A percentile compares a stretch with the other conserved stretches of the same genome.
phyloP scores from a whole-genome alignment of 805 yeast species.

The Ogataea allantospora region DNA sequence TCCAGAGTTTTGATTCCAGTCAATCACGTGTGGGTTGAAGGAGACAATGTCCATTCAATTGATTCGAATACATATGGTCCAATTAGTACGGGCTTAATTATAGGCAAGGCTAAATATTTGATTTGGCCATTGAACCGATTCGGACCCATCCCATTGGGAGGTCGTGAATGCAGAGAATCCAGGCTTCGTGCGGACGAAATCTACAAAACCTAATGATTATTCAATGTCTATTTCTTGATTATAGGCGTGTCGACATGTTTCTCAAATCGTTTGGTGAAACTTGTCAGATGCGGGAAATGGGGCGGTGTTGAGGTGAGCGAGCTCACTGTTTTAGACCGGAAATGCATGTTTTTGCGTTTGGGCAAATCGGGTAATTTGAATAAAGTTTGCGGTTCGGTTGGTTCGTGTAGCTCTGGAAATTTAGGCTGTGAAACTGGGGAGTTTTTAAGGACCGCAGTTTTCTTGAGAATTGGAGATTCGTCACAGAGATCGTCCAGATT shows the following conservation, averaged over 20 bases:
- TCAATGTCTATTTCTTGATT: constrained; percentile 18
- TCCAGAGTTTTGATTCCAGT: constrained; percentile 62
- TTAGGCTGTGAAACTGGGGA: constrained; percentile 4
- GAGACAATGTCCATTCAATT: constrained; percentile 80
- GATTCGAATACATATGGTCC: constrained; percentile 92
- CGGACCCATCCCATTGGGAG: constrained; percentile 51
- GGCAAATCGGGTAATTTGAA: constrained; percentile 25
- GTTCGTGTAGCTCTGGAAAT: not conserved
- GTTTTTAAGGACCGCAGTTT: constrained; percentile 9
- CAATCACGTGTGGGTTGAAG: constrained; percentile 92
- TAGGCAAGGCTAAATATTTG: constrained; percentile 70
- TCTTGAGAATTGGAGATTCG: constrained; percentile 20
- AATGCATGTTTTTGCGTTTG: constrained; percentile 18
- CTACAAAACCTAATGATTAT: constrained; percentile 1
- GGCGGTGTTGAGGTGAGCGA: constrained; percentile 20
- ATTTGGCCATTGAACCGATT: constrained; percentile 68
- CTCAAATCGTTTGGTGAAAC: constrained; percentile 21
- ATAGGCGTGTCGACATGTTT: constrained; percentile 35
- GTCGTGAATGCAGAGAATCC: constrained; percentile 46
- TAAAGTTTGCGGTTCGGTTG: constrained; percentile 6
- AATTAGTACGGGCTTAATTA: constrained; percentile 71
- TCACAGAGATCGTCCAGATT: constrained; percentile 28
- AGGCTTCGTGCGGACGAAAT: constrained; percentile 12
- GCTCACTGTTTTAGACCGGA: constrained; percentile 29
- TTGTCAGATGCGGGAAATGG: constrained; percentile 15